phyloP scores from a whole-genome alignment of 208 protist species.

The Trypanosoma scelopori region DNA sequence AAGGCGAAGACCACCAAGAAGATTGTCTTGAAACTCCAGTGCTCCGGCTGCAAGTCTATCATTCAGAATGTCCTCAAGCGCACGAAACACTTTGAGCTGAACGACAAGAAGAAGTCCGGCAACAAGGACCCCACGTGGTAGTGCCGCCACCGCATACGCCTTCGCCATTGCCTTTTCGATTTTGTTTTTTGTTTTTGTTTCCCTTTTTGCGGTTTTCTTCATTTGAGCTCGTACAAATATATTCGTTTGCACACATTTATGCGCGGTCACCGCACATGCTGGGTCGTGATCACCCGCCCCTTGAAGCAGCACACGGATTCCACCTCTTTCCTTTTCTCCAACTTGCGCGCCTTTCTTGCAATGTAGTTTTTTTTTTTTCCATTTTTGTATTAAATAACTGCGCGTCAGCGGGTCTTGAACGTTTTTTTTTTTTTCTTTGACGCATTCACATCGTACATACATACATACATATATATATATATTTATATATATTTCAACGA shows the following conservation, averaged over 20 bases:
- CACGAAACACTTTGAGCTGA: constrained; percentile 99
- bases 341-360: constrained; percentile 10
- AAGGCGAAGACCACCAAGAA: constrained; percentile 99
- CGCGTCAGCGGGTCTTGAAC: not conserved
- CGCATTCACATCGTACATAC: not conserved
- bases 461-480: constrained; percentile 2
- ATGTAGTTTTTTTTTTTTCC: constrained; percentile 10
- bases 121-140: constrained; percentile 93
- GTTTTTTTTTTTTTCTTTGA: not conserved
- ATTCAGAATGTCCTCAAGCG: constrained; percentile 95
- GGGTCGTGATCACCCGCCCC: too few relatives aligned
- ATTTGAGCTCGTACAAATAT: too few relatives aligned
- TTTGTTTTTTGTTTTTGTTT: constrained; percentile 19
- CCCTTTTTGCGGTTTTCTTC: not conserved
- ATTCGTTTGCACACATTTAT: too few relatives aligned
- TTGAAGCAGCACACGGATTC: too few relatives aligned
- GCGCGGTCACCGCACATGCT: too few relatives aligned
- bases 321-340: not conserved
- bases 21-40: constrained; percentile 99
- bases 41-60: constrained; percentile 96
- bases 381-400: not conserved
- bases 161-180: constrained; percentile 10
- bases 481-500: not conserved
- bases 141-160: not conserved
- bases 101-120: constrained; percentile 93